phyloP scores from a whole-genome alignment of 768 basidiomycete species.

The Strobilomyces dryophilus region DNA sequence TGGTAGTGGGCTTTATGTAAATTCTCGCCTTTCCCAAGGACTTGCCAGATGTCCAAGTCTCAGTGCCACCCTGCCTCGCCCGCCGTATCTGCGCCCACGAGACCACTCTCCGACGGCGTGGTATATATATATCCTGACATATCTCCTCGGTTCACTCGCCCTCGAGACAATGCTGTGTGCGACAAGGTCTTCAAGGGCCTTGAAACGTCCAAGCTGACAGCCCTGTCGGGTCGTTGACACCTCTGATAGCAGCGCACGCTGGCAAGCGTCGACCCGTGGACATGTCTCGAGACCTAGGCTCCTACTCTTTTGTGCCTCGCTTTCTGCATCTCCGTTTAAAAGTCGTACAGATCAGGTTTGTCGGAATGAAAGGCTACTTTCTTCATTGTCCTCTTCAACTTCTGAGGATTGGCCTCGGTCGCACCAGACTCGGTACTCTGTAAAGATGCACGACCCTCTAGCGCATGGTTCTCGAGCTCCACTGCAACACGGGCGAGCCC shows the following conservation, averaged over 20 bases:
- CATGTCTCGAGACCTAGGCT: neutral
- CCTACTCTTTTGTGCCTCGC: too few species aligned
- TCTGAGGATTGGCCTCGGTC: constrained; percentile 9
- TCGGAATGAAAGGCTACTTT: constrained; percentile 67
- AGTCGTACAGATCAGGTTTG: constrained; percentile 69
- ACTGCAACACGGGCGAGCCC: constrained; percentile 40
- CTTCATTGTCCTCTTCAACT: constrained; percentile 53
- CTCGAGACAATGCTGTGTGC: constrained; percentile 12
- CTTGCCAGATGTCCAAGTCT: neutral
- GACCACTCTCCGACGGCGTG: neutral
- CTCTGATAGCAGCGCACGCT: constrained; percentile 1
- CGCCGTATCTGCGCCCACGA: neutral
- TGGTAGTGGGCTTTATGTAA: constrained; percentile 27
- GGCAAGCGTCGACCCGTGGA: neutral
- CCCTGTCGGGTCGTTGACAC: constrained; percentile 2
- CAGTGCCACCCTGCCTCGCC: neutral
- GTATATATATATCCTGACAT: neutral
- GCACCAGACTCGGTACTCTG: constrained; percentile 7
- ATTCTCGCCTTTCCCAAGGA: constrained; percentile 19
- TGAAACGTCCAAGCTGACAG: constrained; percentile 17
- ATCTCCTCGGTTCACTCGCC: constrained; percentile 16
- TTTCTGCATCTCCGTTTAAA: constrained; percentile 33
- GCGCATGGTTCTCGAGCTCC: constrained; percentile 29
- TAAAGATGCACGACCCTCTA: constrained; percentile 7
- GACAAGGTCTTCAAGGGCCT: neutral